A percentile compares a stretch with the other conserved stretches of the same genome.
These are phyloP conservation scores for Alternaria dauci DNA, from an alignment of 2,329 filamentous ascomycete genomes.

Conservation along the genomic window DNA sequence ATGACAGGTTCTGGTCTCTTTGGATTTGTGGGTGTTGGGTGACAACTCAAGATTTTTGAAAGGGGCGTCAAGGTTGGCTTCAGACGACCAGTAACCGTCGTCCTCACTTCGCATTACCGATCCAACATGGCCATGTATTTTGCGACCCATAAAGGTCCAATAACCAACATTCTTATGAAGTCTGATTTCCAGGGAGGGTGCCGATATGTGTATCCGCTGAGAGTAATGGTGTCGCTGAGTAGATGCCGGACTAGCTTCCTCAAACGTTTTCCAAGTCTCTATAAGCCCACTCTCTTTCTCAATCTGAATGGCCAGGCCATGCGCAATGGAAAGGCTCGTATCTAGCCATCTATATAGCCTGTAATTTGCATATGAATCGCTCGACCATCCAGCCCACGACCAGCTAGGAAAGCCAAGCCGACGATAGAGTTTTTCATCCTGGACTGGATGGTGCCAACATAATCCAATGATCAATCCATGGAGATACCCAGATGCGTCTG, in stretches of 20 bases:
- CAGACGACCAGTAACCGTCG: background rate
- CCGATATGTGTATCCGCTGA: background rate
- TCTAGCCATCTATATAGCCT: background rate
- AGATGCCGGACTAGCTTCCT: background rate
- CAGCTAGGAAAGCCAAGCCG: background rate
- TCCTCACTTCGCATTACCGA: background rate
- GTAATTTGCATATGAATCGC: no score
- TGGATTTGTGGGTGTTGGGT: fast-evolving
- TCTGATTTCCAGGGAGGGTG: background rate
- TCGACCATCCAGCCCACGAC: background rate
- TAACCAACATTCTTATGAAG: no score
- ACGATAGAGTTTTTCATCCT: background rate
- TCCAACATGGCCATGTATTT: background rate
- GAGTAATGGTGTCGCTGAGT: background rate
- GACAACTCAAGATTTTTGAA: background rate
- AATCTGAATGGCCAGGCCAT: background rate
- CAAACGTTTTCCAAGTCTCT: background rate
- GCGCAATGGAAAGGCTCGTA: background rate
- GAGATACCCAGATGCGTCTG: background rate
- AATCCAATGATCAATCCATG: background rate
- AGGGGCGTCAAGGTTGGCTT: background rate
- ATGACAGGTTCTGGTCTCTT: background rate
- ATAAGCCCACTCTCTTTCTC: background rate
- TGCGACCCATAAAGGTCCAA: no score
- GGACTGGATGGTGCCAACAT: background rate